A percentile compares a stretch with the other conserved stretches of the same genome.
Evolutionary conservation across 169 alveolate genomes (phyloP).

Genomic region (Plasmodium coatneyi): DNA sequence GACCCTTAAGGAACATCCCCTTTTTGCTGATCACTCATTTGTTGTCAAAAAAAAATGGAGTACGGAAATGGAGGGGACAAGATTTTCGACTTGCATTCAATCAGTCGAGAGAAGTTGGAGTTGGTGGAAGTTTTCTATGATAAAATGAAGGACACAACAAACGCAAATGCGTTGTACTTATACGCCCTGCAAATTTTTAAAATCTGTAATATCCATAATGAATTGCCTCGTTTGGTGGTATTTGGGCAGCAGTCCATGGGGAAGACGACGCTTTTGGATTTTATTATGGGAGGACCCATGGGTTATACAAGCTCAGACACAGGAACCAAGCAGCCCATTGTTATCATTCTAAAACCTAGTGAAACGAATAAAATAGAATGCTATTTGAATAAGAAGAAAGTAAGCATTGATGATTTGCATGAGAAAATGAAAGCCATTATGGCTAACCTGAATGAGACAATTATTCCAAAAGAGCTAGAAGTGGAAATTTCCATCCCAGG

Average conservation of each 20-base stretch:
- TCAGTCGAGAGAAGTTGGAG: constrained; percentile 67
- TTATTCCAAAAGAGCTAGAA: constrained; percentile 86
- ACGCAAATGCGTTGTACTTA: constrained; percentile 85
- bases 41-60: constrained; percentile 31
- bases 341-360: constrained; percentile 86
- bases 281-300: constrained; percentile 93
- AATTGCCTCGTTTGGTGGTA: constrained; percentile 91
- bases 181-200: constrained; percentile 88
- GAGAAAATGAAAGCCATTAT: constrained; percentile 86
- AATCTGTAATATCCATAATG: constrained; percentile 89
- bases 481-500: constrained; percentile 89
- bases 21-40: background rate
- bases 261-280: constrained; percentile 90
- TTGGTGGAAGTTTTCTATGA: constrained; percentile 69
- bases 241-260: constrained; percentile 94
- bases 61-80: constrained; percentile 65
- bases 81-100: constrained; percentile 69
- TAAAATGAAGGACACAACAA: constrained; percentile 77
- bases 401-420: constrained; percentile 84
- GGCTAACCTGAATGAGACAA: constrained; percentile 83
- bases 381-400: constrained; percentile 66
- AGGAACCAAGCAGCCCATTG: constrained; percentile 93
- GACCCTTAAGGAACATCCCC: background rate
- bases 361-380: constrained; percentile 75
- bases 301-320: constrained; percentile 91